Evolutionary conservation across 257 asterid genomes (phyloP).

Genomic region (Petunia secreta): DNA sequence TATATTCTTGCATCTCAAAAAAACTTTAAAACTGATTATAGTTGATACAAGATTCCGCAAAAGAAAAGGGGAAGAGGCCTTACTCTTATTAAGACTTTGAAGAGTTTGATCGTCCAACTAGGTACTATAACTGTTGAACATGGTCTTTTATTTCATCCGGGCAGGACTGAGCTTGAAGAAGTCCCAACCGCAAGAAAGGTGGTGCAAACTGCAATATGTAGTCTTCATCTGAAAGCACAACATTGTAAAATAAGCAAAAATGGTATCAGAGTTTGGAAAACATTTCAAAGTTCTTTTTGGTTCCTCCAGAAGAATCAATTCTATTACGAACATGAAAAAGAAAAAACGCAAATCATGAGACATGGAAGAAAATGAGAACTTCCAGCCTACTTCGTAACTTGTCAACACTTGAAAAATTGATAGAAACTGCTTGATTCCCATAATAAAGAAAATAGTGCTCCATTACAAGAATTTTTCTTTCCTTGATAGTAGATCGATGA

Average conservation of each 20-base stretch:
- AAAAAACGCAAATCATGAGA: no score
- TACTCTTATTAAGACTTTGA: background rate
- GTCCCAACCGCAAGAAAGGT: constrained; percentile 76
- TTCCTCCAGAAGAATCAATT: constrained; percentile 93
- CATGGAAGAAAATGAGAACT: background rate
- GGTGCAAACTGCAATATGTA: constrained; percentile 70
- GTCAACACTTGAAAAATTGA: background rate
- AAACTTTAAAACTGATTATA: background rate
- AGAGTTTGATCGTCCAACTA: background rate
- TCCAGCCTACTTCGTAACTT: background rate
- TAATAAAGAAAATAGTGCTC: background rate
- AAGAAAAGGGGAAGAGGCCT: background rate
- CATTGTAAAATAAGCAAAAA: background rate
- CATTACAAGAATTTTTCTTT: background rate
- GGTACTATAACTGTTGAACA: constrained; percentile 54
- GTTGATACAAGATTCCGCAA: background rate
- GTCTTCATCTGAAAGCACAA: constrained; percentile 68
- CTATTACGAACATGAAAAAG: constrained; percentile 45
- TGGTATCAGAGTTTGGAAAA: background rate
- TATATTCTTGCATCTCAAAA: background rate
- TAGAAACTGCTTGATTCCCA: background rate
- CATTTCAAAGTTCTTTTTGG: constrained; percentile 43
- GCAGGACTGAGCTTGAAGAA: constrained; percentile 84
- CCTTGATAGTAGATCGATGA: background rate
- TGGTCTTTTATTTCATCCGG: constrained; percentile 72